These are phyloP conservation scores for Licmophora abbreviata DNA, from an alignment of 108 stramenopile genomes.

Conservation along the genomic window DNA sequence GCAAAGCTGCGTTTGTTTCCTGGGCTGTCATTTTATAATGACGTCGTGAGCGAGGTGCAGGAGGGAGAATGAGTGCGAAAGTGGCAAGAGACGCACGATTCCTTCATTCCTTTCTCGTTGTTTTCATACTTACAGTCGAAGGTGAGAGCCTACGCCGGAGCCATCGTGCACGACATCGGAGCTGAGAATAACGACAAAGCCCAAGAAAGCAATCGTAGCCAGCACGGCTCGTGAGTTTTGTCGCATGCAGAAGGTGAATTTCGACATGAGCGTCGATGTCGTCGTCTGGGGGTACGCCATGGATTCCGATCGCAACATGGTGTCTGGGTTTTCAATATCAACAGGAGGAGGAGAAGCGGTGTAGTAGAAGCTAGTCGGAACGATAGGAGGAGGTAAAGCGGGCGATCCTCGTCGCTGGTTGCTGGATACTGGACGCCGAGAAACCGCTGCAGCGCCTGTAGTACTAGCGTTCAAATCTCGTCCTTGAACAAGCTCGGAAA, in stretches of 20 bases:
- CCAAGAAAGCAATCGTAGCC: conserved; percentile 23
- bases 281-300: conserved; percentile 44
- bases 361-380: no score
- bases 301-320: conserved; percentile 37
- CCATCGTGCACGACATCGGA: conserved; percentile 14
- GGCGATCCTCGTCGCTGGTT: no score
- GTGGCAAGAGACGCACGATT: not conserved
- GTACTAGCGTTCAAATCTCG: no score
- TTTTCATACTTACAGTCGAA: not conserved
- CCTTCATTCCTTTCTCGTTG: not conserved
- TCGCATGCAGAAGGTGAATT: conserved; percentile 25
- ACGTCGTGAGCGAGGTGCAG: not conserved
- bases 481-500: no score
- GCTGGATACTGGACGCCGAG: no score
- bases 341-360: no score
- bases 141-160: conserved; percentile 1
- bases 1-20: not conserved
- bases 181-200: conserved; percentile 25
- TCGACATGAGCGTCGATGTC: conserved; percentile 12
- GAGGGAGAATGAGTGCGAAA: not conserved
- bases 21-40: not conserved
- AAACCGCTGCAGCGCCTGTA: no score
- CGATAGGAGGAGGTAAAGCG: no score
- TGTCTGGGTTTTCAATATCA: not conserved
- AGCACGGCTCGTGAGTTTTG: conserved; percentile 22